A percentile compares a stretch with the other conserved stretches of the same genome.
Conservation (phyloP, 164 flowering plant species). For the Aristolochia contorta region DNA sequence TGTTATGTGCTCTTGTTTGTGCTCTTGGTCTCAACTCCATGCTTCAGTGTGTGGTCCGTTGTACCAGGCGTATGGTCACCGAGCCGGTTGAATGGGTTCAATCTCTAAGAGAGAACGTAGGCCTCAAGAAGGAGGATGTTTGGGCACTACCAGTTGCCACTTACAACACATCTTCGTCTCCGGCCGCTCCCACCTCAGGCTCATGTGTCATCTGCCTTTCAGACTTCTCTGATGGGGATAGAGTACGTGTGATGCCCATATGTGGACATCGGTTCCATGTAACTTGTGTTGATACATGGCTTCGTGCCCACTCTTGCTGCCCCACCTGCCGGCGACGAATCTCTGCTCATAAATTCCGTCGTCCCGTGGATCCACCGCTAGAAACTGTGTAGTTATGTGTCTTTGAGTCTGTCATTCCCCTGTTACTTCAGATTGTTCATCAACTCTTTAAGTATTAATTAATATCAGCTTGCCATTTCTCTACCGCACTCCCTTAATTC, state of each 20-base stretch:
- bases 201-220: conserved; percentile 32
- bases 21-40: conserved; percentile 30
- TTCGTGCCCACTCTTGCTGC: conserved; percentile 31
- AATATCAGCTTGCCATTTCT: too few relatives aligned
- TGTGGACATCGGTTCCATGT: conserved; percentile 32
- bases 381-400: too few relatives aligned
- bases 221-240: conserved; percentile 28
- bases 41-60: conserved; percentile 23
- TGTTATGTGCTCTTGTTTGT: conserved; percentile 27
- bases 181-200: conserved; percentile 13
- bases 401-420: too few relatives aligned
- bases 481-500: too few relatives aligned
- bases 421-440: too few relatives aligned
- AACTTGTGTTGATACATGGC: conserved; percentile 32
- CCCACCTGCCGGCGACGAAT: conserved; percentile 29
- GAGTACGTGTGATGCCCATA: conserved; percentile 22
- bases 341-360: not conserved
- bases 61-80: conserved; percentile 19
- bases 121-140: conserved; percentile 29
- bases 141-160: conserved; percentile 28
- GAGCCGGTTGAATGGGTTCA: conserved; percentile 23
- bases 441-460: too few relatives aligned
- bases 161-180: conserved; percentile 9
- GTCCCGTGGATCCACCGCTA: too few relatives aligned
- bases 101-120: conserved; percentile 16